A percentile compares a stretch with the other conserved stretches of the same genome.
Conservation (phyloP, 164 flowering plant species). For the Malania oleifera region DNA sequence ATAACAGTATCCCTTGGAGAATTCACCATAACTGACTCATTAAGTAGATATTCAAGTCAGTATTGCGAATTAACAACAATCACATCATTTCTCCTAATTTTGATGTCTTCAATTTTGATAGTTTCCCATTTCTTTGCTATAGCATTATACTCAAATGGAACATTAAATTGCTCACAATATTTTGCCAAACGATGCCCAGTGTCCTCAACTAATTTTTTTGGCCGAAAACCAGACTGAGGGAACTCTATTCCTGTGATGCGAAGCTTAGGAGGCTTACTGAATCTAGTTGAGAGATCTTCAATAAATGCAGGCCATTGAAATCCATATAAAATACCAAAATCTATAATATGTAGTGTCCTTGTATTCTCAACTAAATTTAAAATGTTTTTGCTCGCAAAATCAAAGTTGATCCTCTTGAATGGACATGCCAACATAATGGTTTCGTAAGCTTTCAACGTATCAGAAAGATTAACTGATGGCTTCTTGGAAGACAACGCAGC, state of each 20-base stretch:
- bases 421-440: too few relatives aligned
- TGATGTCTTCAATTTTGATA: slow-evolving; percentile 39
- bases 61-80: slow-evolving; percentile 38
- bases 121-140: slow-evolving; percentile 59
- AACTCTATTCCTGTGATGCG: slow-evolving; percentile 59
- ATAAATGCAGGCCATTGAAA: slow-evolving; percentile 30
- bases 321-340: too few relatives aligned
- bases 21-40: slow-evolving; percentile 39
- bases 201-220: slow-evolving; percentile 39
- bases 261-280: slow-evolving; percentile 49
- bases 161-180: slow-evolving; percentile 45
- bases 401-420: too few relatives aligned
- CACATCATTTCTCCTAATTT: slow-evolving; percentile 27
- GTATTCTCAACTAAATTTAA: too few relatives aligned
- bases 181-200: slow-evolving; percentile 46
- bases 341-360: too few relatives aligned
- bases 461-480: too few relatives aligned
- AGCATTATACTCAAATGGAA: slow-evolving; percentile 54
- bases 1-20: slow-evolving; percentile 44
- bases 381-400: too few relatives aligned
- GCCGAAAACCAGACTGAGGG: slow-evolving; percentile 55
- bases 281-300: slow-evolving; percentile 25
- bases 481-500: too few relatives aligned
- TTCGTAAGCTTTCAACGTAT: too few relatives aligned
- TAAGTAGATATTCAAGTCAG: slow-evolving; percentile 36